Evolutionary conservation across 495 filamentous ascomycete genomes (phyloP).

Genomic region (Trichoderma virens): DNA sequence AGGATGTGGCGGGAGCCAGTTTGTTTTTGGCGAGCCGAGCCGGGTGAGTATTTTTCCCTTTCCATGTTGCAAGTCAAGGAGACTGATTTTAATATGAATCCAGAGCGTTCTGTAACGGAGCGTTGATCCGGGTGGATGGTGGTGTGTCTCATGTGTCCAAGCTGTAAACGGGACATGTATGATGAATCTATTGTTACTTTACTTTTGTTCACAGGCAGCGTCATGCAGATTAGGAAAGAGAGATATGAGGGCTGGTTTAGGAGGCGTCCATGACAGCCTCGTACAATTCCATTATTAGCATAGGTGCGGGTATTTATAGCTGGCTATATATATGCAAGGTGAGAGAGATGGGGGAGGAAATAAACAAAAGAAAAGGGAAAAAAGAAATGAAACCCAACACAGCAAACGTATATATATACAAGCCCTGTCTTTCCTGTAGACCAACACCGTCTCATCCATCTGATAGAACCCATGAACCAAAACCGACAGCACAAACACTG

Average conservation of each 20-base stretch:
- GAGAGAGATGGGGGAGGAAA: not conserved
- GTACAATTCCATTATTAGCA: not conserved
- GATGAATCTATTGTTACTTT: not conserved
- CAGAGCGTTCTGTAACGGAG: slow-evolving; percentile 62
- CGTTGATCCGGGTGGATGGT: slow-evolving; percentile 68
- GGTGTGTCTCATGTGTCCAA: slow-evolving; percentile 36
- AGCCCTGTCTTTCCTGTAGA: not conserved
- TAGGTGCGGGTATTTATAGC: not conserved
- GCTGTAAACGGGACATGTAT: slow-evolving; percentile 16
- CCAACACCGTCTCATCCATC: not conserved
- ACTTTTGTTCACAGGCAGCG: not conserved
- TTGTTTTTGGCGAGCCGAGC: slow-evolving; percentile 65
- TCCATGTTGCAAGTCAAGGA: no score
- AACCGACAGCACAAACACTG: not conserved
- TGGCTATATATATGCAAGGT: not conserved
- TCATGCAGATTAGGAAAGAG: not conserved
- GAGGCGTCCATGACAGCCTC: not conserved
- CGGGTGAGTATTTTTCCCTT: no score
- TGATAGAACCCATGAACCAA: not conserved
- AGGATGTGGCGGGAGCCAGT: slow-evolving; percentile 71
- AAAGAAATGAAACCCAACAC: not conserved
- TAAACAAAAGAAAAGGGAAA: not conserved
- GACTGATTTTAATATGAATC: not conserved
- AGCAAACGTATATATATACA: not conserved
- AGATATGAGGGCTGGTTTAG: not conserved